Base-by-base conservation (phyloP, 176 grass and related monocot species). In the Musa troglodytarum region DNA sequence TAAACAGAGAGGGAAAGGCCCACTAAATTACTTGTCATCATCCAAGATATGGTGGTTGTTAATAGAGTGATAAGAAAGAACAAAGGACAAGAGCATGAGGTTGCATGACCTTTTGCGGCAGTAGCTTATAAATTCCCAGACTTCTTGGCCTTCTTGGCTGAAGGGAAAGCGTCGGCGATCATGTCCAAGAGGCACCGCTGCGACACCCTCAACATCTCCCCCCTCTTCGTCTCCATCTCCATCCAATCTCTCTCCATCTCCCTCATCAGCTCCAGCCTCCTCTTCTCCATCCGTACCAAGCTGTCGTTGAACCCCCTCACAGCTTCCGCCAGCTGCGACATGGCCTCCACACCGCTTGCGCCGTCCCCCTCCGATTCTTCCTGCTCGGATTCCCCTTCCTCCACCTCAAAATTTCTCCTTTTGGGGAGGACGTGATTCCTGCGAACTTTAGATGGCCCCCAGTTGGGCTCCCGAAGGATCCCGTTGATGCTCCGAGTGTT, bases 401-500 rank as follows among this genome's bases (percentile, higher is more conserved):
- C 83, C 0, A 65, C 85, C 23, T 83, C 83, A n/a, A 93, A 80
- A 64, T 77, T 17, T 54, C 83, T 83, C 49, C 86, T 83, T 81
- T 89, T 92, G 28, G 76, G 75, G 12, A 81, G 80, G 75, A 69
- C 80, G 17, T 82, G 90, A 64, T 81, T 87, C 26, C 79, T 63
- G 10, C 81, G 64, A 10, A 75, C 65, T 54, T 19, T 68, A 61
- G 62, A 81, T n/a, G 61, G 78, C 54, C 63, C 77, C 79, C 21
- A 83, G 67, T 1, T 69, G 62, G 49, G 53, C 54, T 89, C 90
- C 16, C 87, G 83, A 74, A 91, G 76, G 87, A 90, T 74, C 34
- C 95, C 90, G 75, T 87, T 93, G 77, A 89, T 87, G 77, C 86
- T 89, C 69, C 88, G 81, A 63, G 84, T 93, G 75, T 98, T 89